A percentile compares a stretch with the other conserved stretches of the same genome.
phyloP scores from a whole-genome alignment of 2,329 filamentous ascomycete species.

The Colletotrichum melonis region DNA sequence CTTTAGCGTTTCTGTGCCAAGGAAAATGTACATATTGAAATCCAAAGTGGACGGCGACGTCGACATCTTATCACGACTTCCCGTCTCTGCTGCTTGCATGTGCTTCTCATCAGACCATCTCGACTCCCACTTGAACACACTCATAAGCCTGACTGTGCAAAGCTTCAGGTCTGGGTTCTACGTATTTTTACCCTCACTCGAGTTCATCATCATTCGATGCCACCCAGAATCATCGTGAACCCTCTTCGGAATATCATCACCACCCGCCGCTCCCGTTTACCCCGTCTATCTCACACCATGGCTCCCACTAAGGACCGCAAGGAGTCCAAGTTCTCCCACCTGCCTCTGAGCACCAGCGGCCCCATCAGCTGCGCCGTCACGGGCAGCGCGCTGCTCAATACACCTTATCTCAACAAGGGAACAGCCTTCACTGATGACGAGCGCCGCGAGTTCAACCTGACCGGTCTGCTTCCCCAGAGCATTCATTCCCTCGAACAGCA shows the following conservation, averaged over 20 bases:
- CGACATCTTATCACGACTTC: neutral
- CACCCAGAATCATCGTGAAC: neutral
- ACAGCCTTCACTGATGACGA: constrained; percentile 80
- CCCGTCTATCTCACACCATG: neutral
- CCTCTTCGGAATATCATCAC: neutral
- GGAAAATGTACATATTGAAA: neutral
- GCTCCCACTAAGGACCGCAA: neutral
- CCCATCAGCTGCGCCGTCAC: constrained; percentile 50
- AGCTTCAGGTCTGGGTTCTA: neutral
- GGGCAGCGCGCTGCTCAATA: constrained; percentile 49
- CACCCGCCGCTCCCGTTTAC: neutral
- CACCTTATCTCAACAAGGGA: constrained; percentile 77
- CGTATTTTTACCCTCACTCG: neutral
- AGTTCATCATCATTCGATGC: too few species aligned
- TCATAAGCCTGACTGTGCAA: neutral
- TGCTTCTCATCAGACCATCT: neutral
- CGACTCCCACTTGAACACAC: neutral
- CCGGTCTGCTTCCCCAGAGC: constrained; percentile 77
- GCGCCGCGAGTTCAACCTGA: constrained; percentile 75
- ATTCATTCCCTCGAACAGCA: constrained; percentile 83
- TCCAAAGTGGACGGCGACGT: neutral
- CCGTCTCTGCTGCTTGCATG: neutral
- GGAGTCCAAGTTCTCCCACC: constrained; percentile 43
- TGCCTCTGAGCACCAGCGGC: constrained; percentile 49
- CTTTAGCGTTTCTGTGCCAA: constrained; percentile 11